Conservation (phyloP, 441 rosid genomes). For the Geranium incanum region DNA sequence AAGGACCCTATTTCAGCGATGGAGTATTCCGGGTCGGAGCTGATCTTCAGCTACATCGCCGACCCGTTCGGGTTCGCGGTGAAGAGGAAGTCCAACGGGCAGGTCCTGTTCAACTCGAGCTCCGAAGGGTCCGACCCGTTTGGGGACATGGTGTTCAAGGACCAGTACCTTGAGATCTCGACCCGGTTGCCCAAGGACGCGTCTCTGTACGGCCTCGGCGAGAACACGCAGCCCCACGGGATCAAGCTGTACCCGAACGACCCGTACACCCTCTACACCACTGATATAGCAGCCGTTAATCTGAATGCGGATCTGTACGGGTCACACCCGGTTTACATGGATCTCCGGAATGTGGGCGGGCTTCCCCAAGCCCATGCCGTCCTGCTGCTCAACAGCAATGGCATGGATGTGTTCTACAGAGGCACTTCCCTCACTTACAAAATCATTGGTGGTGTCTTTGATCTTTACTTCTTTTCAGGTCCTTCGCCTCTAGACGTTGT, state of each 20-base stretch:
- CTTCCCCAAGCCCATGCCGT: constrained; percentile 63
- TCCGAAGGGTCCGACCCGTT: constrained; percentile 41
- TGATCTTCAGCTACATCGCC: constrained; percentile 53
- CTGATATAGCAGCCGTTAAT: constrained; percentile 73
- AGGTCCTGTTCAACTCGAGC: constrained; percentile 72
- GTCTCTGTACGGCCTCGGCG: constrained; percentile 84
- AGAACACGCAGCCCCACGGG: constrained; percentile 89
- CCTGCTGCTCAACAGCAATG: constrained; percentile 77
- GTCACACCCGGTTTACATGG: constrained; percentile 92
- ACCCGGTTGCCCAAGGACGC: constrained; percentile 70
- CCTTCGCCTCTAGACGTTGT: constrained; percentile 69
- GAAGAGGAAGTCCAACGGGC: constrained; percentile 64
- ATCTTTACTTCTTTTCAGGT: constrained; percentile 80
- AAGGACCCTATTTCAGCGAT: constrained; percentile 41
- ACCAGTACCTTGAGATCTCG: constrained; percentile 89
- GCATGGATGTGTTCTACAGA: constrained; percentile 87
- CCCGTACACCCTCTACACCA: constrained; percentile 81
- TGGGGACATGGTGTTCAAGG: constrained; percentile 75
- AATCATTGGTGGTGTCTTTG: constrained; percentile 85
- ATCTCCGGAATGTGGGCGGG: constrained; percentile 70
- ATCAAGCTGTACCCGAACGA: constrained; percentile 78
- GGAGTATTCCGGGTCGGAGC: constrained; percentile 54
- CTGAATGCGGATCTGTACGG: constrained; percentile 86
- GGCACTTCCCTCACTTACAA: constrained; percentile 82
- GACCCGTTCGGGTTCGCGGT: constrained; percentile 90